Conservation (phyloP, 805 yeast species). For the Candida stauntonica region DNA sequence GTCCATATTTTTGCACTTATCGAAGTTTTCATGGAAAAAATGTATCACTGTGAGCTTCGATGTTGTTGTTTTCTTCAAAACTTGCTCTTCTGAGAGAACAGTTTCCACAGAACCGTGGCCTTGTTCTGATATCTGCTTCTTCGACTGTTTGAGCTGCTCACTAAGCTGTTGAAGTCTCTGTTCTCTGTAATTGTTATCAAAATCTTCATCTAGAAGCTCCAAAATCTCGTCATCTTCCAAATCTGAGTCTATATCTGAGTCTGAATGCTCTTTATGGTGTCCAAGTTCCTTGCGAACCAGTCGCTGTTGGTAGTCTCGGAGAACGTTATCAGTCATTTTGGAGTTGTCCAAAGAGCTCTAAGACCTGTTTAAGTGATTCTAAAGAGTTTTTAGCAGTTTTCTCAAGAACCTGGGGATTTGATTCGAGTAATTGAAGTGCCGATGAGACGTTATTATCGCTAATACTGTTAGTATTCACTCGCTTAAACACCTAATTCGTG, state of each 20-base stretch:
- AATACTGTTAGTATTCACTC: too few relatives aligned
- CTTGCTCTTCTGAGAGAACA: conserved; percentile 47
- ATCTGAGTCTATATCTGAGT: conserved; percentile 21
- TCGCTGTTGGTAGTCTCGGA: conserved; percentile 38
- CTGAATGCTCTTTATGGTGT: conserved; percentile 12
- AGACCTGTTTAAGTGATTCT: conserved; percentile 1
- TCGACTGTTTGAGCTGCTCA: conserved; percentile 35
- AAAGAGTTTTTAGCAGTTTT: background rate
- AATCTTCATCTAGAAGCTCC: conserved; percentile 44
- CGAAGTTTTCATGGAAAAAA: conserved; percentile 58
- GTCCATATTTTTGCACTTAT: conserved; percentile 58
- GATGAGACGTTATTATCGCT: conserved; percentile 2
- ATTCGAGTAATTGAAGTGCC: background rate
- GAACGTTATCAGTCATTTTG: conserved; percentile 7
- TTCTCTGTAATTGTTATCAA: conserved; percentile 55
- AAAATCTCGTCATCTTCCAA: conserved; percentile 39
- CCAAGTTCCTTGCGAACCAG: conserved; percentile 23
- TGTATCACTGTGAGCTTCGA: conserved; percentile 48
- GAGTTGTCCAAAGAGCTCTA: conserved; percentile 8
- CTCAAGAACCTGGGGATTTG: conserved; percentile 1
- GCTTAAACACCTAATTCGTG: too few relatives aligned
- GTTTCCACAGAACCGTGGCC: conserved; percentile 42
- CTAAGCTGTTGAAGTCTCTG: conserved; percentile 55
- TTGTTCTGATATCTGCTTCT: conserved; percentile 30
- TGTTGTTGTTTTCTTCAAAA: conserved; percentile 47